Evolutionary conservation across 2,329 filamentous ascomycete species (phyloP).

Genomic region (Neonectria ditissima): DNA sequence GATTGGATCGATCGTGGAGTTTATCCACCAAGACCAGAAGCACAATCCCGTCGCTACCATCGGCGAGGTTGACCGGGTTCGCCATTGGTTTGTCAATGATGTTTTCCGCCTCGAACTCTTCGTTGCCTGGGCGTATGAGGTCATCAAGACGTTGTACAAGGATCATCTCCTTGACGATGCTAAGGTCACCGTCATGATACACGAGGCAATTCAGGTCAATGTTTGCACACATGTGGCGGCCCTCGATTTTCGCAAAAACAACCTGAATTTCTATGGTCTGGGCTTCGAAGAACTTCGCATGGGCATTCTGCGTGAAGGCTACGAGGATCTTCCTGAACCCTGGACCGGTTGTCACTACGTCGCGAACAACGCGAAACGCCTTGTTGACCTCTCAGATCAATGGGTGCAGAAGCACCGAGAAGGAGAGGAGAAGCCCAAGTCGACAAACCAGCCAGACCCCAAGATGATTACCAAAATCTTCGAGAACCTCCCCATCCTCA

Average conservation of each 20-base stretch:
- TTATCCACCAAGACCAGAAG: conserved; percentile 82
- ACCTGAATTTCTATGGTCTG: conserved; percentile 79
- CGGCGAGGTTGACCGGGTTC: conserved; percentile 81
- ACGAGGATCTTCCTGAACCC: conserved; percentile 78
- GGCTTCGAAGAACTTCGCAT: conserved; percentile 73
- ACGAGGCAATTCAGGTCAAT: conserved; percentile 75
- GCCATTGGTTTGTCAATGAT: conserved; percentile 89
- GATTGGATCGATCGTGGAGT: conserved; percentile 79
- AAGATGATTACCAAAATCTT: conserved; percentile 59
- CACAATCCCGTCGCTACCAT: conserved; percentile 71
- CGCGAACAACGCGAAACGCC: conserved; percentile 71
- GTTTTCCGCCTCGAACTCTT: conserved; percentile 78
- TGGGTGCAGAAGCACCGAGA: conserved; percentile 64
- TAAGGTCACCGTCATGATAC: conserved; percentile 66
- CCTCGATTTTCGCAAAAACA: conserved; percentile 78
- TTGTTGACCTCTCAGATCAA: conserved; percentile 67
- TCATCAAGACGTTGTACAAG: conserved; percentile 78
- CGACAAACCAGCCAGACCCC: conserved; percentile 51
- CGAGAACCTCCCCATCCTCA: conserved; percentile 62
- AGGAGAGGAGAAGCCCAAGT: conserved; percentile 48
- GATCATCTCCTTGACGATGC: conserved; percentile 68
- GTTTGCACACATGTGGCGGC: conserved; percentile 69
- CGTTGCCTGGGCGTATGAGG: conserved; percentile 82
- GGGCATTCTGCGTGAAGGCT: conserved; percentile 72
- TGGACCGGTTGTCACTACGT: conserved; percentile 83